These are phyloP conservation scores for Schizosaccharomyces octosporus DNA, from an alignment of 805 yeast genomes.

Conservation along the genomic window DNA sequence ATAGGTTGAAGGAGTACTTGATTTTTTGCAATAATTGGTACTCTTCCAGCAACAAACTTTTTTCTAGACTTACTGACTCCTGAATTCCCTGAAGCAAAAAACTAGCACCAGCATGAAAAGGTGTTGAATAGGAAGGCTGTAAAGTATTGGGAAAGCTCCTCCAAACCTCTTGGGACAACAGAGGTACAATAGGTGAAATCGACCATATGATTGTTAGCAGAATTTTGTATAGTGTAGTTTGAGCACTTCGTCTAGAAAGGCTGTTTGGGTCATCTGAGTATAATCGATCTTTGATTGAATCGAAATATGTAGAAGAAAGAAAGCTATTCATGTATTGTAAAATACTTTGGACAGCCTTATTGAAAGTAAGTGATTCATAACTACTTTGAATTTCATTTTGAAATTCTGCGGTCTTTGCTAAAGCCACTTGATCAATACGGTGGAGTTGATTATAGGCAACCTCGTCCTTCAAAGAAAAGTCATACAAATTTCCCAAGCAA, in stretches of 20 bases:
- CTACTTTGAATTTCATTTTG: not conserved
- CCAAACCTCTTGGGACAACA: constrained; percentile 78
- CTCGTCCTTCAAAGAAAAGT: constrained; percentile 10
- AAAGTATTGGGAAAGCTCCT: constrained; percentile 14
- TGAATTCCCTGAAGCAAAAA: not conserved
- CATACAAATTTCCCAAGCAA: constrained; percentile 51
- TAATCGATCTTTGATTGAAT: constrained; percentile 58
- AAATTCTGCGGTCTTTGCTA: not conserved
- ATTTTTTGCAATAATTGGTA: not conserved
- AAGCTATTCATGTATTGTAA: constrained; percentile 50
- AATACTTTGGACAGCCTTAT: constrained; percentile 40
- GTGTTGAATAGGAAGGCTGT: not conserved
- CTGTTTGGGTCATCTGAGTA: constrained; percentile 40
- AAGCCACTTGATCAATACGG: not conserved
- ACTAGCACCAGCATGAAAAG: not conserved
- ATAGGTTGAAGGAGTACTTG: not conserved
- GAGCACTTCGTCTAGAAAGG: constrained; percentile 29
- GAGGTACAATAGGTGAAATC: constrained; percentile 60
- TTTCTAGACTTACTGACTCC: not conserved
- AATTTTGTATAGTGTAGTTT: constrained; percentile 30
- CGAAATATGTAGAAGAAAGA: constrained; percentile 67
- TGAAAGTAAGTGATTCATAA: constrained; percentile 38
- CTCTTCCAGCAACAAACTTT: not conserved
- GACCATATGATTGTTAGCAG: not conserved
- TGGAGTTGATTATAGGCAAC: constrained; percentile 14